These are phyloP conservation scores for Skeletonema tropicum DNA, from an alignment of 108 stramenopile genomes.

Conservation along the genomic window DNA sequence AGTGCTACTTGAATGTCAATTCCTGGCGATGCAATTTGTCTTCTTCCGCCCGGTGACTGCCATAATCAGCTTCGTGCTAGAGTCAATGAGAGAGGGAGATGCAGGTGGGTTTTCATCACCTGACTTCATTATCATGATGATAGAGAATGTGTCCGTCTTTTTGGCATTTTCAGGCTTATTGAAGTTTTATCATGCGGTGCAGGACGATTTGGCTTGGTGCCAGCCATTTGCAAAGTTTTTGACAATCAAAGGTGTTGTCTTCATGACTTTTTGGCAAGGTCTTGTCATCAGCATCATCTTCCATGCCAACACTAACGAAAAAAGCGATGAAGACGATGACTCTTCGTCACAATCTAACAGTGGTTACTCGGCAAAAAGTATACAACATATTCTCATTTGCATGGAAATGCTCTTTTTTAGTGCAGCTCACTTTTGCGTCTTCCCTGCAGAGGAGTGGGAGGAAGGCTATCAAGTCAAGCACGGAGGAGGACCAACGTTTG, in stretches of 20 bases:
- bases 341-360: slow-evolving; percentile 15
- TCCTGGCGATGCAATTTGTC: slow-evolving; percentile 86
- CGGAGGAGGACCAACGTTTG: slow-evolving; percentile 57
- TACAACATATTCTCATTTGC: slow-evolving; percentile 88
- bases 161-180: slow-evolving; percentile 84
- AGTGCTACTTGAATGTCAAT: slow-evolving; percentile 83
- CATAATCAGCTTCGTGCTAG: slow-evolving; percentile 58
- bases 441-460: slow-evolving; percentile 90
- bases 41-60: slow-evolving; percentile 77
- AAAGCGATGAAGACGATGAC: slow-evolving; percentile 23
- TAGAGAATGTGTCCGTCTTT: slow-evolving; percentile 85
- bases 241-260: slow-evolving; percentile 88
- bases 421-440: slow-evolving; percentile 86
- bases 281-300: slow-evolving; percentile 60
- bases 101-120: slow-evolving; percentile 52
- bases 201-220: slow-evolving; percentile 81
- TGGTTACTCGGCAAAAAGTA: slow-evolving; percentile 45
- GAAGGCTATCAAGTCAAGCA: slow-evolving; percentile 64
- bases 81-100: slow-evolving; percentile 10
- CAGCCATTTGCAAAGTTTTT: slow-evolving; percentile 88
- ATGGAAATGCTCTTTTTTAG: slow-evolving; percentile 90
- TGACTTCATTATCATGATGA: slow-evolving; percentile 64
- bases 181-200: slow-evolving; percentile 86
- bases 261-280: slow-evolving; percentile 93
- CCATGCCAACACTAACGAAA: slow-evolving; percentile 58